Percentiles rank a stretch among this genome's conserved stretches.
Evolutionary conservation across 2,329 filamentous ascomycete genomes (phyloP).

Genomic region (Microthyrium microscopicum): DNA sequence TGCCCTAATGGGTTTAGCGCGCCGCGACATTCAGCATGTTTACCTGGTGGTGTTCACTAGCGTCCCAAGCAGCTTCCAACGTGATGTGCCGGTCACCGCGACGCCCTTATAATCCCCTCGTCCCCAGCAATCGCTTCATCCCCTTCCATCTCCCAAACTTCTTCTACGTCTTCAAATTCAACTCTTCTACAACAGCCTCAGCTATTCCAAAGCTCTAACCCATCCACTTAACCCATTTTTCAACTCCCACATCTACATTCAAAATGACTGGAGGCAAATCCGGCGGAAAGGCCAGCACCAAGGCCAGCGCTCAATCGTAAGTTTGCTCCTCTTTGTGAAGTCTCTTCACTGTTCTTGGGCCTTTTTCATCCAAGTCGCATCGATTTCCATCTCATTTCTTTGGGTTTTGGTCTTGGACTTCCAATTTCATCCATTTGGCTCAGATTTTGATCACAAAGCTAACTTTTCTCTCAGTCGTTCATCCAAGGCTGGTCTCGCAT

Average conservation of each 20-base stretch:
- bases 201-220: conserved; percentile 15
- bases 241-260: conserved; percentile 30
- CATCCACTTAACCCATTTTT: conserved; percentile 17
- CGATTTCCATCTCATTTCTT: conserved; percentile 9
- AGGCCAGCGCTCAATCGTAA: conserved; percentile 94
- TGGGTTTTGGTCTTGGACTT: conserved; percentile 11
- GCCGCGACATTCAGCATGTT: too few species aligned
- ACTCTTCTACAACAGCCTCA: conserved; percentile 12
- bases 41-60: too few species aligned
- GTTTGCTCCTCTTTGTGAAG: conserved; percentile 25
- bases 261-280: conserved; percentile 99
- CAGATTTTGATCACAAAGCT: conserved; percentile 28
- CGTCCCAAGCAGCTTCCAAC: not conserved
- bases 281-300: conserved; percentile 97
- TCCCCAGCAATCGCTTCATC: conserved; percentile 17
- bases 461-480: conserved; percentile 52
- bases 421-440: conserved; percentile 12
- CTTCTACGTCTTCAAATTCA: conserved; percentile 18
- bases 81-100: conserved; percentile 14
- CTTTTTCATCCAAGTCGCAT: conserved; percentile 7
- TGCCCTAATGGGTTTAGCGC: too few species aligned
- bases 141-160: conserved; percentile 20
- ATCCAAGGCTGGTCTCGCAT: conserved; percentile 97
- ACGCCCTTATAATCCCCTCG: conserved; percentile 23
- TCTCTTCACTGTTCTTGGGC: not conserved